Base-by-base conservation (phyloP, 768 basidiomycete genomes). In the Russula ochroleuca region DNA sequence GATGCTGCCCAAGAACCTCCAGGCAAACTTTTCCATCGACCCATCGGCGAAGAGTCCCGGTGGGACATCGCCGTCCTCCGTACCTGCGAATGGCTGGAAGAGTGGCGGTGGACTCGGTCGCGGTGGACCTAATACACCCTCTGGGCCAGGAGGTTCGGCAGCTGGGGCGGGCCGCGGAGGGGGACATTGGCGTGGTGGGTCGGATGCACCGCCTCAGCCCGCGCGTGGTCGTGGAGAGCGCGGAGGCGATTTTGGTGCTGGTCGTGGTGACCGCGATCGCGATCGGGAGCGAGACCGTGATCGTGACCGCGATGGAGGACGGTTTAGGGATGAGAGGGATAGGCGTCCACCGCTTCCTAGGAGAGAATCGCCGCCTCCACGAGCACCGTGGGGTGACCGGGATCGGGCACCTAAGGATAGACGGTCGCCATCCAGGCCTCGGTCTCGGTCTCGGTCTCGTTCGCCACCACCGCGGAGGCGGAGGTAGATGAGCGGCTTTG, bases 171-270 rank as follows among this genome's bases (percentile, higher is more conserved):
- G 83, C 11, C 83, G 85, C 50, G 83, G 85, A 23, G 76, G 75
- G 45, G 87, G 88, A 0, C 87, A 89, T 73, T 90, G 88, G 87
- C 79, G 90, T 48, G 90, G 88, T 0, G 85, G 80, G 17, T 87
- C 88, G 1, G 81, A 84, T 68, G 77, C 77, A 1, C 77, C 74
- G 7, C 64, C 73, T 35, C 53, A 47, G n/a, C 58, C 78, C 7
- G 75, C 76, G 8, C 73, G 74, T 2, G 69, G 75, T 38, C 77
- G 77, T 33, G 75, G 82, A 38, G 77, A 82, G 38, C 75, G 79
- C 5, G 75, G 81, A 2, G 78, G 81, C 4, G 78, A 79, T 6
- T 72, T 75, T 19, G 75, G 74, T 41, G 68, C 62, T 48, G 68
- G 64, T 41, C 66, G 61, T 28, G 68, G 69, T 1, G 70, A 69